Conservation (phyloP, 257 asterid species). For the Solanum dulcamara region DNA sequence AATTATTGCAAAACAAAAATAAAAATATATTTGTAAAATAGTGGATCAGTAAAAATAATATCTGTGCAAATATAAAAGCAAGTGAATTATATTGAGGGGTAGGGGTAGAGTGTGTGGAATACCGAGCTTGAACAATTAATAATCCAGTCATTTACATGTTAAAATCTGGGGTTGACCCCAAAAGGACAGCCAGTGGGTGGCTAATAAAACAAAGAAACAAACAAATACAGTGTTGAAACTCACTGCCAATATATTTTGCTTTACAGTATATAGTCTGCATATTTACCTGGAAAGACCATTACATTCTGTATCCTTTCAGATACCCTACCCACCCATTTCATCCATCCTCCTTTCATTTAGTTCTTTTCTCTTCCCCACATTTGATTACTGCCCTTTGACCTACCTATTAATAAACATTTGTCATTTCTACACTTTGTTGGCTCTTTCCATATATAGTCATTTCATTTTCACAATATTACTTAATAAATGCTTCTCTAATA, state of each 20-base stretch:
- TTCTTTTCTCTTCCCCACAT: background rate
- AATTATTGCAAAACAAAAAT: no score
- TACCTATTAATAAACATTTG: background rate
- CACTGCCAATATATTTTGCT: background rate
- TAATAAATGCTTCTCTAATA: background rate
- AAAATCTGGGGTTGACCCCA: constrained; percentile 2
- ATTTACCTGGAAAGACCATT: constrained; percentile 15
- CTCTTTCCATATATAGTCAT: background rate
- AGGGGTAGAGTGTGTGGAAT: background rate
- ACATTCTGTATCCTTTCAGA: constrained; percentile 7
- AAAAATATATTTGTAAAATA: no score
- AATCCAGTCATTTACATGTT: background rate
- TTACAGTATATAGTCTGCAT: background rate
- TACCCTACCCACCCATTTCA: background rate
- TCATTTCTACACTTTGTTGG: background rate
- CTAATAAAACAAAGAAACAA: background rate
- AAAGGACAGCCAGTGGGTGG: background rate
- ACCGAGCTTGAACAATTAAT: constrained; percentile 7
- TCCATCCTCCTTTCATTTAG: background rate
- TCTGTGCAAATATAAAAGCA: background rate
- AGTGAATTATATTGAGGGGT: background rate
- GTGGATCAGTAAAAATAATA: no score
- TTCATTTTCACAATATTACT: background rate
- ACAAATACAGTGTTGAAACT: background rate
- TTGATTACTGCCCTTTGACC: background rate